Evolutionary conservation across 345 rosid species (phyloP).

Genomic region (Citrus reticulata): DNA sequence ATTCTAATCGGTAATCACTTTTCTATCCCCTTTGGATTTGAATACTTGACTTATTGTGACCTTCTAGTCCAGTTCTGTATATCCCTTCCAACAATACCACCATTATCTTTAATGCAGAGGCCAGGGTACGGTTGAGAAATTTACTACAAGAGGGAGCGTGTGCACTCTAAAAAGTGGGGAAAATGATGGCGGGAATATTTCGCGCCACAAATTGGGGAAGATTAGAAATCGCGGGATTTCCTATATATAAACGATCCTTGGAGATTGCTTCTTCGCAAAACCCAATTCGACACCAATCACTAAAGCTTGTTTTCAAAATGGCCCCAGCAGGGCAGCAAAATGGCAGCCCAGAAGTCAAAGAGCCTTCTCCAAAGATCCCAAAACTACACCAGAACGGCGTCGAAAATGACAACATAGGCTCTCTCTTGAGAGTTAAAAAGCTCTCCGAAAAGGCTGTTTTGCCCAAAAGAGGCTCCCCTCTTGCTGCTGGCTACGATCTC

Average conservation of each 20-base stretch:
- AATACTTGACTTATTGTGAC: no score
- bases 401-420: neutral
- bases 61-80: neutral
- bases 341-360: constrained; percentile 18
- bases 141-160: neutral
- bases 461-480: constrained; percentile 64
- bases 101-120: neutral
- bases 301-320: neutral
- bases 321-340: neutral
- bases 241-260: neutral
- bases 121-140: neutral
- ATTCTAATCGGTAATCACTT: no score
- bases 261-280: neutral
- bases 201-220: constrained; percentile 9
- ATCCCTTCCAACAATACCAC: neutral
- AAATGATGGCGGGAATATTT: constrained; percentile 21
- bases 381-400: constrained; percentile 38
- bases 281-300: neutral
- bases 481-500: constrained; percentile 84
- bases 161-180: neutral
- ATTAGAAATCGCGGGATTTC: neutral
- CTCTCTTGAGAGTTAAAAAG: constrained; percentile 54
- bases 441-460: constrained; percentile 73
- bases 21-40: no score
- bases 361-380: constrained; percentile 31